Base-by-base conservation (phyloP, 2,329 filamentous ascomycete genomes). In the Lecanicillium sp. region DNA sequence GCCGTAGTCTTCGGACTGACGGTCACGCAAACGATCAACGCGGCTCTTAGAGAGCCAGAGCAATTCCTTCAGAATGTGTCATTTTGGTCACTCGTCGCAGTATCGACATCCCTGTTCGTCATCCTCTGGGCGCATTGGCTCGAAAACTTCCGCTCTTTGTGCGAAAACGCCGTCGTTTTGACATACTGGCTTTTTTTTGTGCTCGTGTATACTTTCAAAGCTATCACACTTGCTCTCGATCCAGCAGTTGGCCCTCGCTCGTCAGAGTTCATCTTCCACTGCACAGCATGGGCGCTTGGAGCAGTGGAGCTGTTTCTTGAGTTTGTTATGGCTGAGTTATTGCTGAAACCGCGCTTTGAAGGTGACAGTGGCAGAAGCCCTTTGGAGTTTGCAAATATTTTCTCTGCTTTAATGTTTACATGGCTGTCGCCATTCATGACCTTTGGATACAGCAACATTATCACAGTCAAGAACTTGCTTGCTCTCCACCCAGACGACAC, bases 151-250 rank as follows among this genome's bases (percentile, higher is more conserved):
- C 79, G 87, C 33, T 83, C 84, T 52, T 78, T 86, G 41, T 84
- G 88, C 57, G 79, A 88, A 36, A 91, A 91, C 62, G 87, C 84
- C n/a, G 84, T 91, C 17, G 87, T 86, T 4, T 72, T 94, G 50
- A 84, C 91, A 65, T 93, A 87, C 73, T 93, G 88, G 88, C 74
- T 91, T 24, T 80, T 90, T 59, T 81, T 90, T 50, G 69, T 90
- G 50, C 79, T 91, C 58, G 78, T 78, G 6, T 81, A 85, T 58
- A 76, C 74, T 12, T 75, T 93, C 60, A 91, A 91, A 70, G 74
- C 93, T 45, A 84, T 87, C 50, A 90, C 87, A 7, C 75, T 91
- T 51, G 70, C 93, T 49, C 79, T 84, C 14, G 86, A 87, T 61
- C 72, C 86, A 57, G 67, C 83, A 33, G 83, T 86, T 61, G 64